Percentiles rank a stretch among this genome's conserved stretches.
Evolutionary conservation across 352 stramenopile species (phyloP).

Genomic region (Aphanomyces astaci): DNA sequence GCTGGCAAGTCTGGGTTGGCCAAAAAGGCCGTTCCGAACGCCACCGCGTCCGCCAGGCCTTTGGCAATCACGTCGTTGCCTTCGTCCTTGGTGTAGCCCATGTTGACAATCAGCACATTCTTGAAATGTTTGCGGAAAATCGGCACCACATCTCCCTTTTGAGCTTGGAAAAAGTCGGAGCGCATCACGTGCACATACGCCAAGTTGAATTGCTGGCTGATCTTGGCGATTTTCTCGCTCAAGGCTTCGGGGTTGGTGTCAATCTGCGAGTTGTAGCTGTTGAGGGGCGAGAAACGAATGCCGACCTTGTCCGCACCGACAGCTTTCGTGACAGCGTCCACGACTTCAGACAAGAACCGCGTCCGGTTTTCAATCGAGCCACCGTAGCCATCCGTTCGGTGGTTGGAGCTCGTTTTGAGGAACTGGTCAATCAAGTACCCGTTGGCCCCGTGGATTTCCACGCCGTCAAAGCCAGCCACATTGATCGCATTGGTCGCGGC

Average conservation of each 20-base stretch:
- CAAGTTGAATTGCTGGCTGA: neutral
- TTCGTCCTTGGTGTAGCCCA: slow-evolving; percentile 19
- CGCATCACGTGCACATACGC: slow-evolving; percentile 15
- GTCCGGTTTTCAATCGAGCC: slow-evolving; percentile 53
- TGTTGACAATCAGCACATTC: slow-evolving; percentile 13
- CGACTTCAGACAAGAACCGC: slow-evolving; percentile 39
- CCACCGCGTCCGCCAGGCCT: slow-evolving; percentile 2
- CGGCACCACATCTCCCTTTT: slow-evolving; percentile 10
- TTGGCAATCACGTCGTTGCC: neutral
- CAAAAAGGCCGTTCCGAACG: slow-evolving; percentile 8
- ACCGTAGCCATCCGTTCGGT: slow-evolving; percentile 49
- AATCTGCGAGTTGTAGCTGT: slow-evolving; percentile 22
- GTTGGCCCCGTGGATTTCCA: slow-evolving; percentile 73
- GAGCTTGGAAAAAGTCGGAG: slow-evolving; percentile 15
- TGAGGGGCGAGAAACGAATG: slow-evolving; percentile 14
- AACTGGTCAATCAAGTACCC: slow-evolving; percentile 81
- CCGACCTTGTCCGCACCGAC: slow-evolving; percentile 9
- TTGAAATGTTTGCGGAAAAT: slow-evolving; percentile 20
- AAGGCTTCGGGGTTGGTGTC: slow-evolving; percentile 13
- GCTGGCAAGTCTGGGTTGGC: slow-evolving; percentile 13
- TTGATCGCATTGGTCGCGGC: slow-evolving; percentile 7
- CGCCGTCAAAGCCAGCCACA: slow-evolving; percentile 68
- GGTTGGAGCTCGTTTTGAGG: slow-evolving; percentile 45
- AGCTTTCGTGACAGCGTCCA: slow-evolving; percentile 29
- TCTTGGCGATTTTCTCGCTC: neutral